A percentile compares a stretch with the other conserved stretches of the same genome.
These are phyloP conservation scores for Leishmania tarentolae DNA, from an alignment of 208 protist genomes.

Conservation along the genomic window DNA sequence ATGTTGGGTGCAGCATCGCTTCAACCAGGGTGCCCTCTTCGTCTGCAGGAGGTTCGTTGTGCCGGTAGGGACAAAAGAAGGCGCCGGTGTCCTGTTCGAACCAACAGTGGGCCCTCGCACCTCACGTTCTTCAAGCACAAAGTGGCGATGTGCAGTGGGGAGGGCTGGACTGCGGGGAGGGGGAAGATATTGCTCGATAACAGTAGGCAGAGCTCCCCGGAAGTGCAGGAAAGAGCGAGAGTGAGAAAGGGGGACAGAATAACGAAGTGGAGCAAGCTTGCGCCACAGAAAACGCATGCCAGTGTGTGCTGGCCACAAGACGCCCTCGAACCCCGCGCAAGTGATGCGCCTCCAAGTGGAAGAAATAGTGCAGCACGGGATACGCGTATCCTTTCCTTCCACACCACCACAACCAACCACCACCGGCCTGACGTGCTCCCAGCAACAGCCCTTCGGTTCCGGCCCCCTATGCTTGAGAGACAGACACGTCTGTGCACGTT, in stretches of 20 bases:
- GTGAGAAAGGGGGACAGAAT: not conserved
- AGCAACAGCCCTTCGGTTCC: not conserved
- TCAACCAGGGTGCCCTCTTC: not conserved
- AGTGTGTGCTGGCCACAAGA: not conserved
- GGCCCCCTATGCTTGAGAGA: not conserved
- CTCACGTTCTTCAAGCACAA: not conserved
- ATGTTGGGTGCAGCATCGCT: slow-evolving; percentile 41
- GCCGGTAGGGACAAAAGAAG: not conserved
- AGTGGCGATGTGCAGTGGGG: not conserved
- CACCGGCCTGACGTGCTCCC: not conserved
- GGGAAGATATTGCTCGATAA: not conserved
- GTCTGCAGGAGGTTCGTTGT: not conserved
- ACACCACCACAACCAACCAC: not conserved
- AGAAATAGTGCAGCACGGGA: not conserved
- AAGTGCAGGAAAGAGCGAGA: not conserved
- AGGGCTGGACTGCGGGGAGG: not conserved
- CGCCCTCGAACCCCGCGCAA: not conserved
- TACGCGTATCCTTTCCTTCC: not conserved
- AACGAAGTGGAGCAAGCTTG: not conserved
- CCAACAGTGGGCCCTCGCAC: not conserved
- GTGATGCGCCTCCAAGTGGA: not conserved
- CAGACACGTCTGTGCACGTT: not conserved
- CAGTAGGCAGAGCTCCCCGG: not conserved
- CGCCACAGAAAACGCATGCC: not conserved
- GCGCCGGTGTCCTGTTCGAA: not conserved